Conservation (phyloP, 345 rosid genomes). For the Salix caprea region DNA sequence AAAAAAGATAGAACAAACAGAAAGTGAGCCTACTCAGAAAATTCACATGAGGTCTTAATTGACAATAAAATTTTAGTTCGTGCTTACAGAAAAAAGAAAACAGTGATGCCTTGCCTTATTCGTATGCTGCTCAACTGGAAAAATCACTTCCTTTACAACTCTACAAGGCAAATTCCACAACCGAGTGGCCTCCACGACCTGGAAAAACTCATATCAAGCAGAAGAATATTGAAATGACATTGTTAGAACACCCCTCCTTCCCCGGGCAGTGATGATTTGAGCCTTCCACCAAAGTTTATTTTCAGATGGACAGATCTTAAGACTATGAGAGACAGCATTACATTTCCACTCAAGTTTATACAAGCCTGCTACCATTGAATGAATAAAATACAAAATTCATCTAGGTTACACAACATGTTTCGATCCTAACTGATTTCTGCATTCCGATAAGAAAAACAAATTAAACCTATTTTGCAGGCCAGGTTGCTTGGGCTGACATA, state of each 20-base stretch:
- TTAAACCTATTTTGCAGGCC: slow-evolving; percentile 65
- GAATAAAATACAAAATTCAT: slow-evolving; percentile 12
- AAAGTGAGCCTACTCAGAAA: background rate
- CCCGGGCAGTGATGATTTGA: too few species aligned
- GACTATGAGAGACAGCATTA: slow-evolving; percentile 1
- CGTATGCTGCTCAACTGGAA: background rate
- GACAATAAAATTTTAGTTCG: background rate
- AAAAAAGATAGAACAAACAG: background rate
- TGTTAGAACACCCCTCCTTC: background rate
- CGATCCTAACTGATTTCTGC: background rate
- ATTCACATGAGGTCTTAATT: background rate
- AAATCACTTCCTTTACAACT: background rate
- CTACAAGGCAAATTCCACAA: background rate
- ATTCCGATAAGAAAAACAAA: background rate
- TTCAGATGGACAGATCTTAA: slow-evolving; percentile 1
- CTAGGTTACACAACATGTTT: background rate
- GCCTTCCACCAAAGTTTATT: slow-evolving; percentile 3
- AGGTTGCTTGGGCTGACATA: slow-evolving; percentile 98
- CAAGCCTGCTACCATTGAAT: slow-evolving; percentile 9
- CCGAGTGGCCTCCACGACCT: background rate
- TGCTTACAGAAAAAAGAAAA: background rate
- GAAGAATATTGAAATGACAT: background rate
- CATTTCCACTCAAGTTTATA: slow-evolving; percentile 8
- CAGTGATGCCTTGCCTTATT: background rate
- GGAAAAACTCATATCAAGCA: background rate